A percentile compares a stretch with the other conserved stretches of the same genome.
These are phyloP conservation scores for Gyromitra esculenta DNA, from an alignment of 2,329 filamentous ascomycete genomes.

Conservation along the genomic window DNA sequence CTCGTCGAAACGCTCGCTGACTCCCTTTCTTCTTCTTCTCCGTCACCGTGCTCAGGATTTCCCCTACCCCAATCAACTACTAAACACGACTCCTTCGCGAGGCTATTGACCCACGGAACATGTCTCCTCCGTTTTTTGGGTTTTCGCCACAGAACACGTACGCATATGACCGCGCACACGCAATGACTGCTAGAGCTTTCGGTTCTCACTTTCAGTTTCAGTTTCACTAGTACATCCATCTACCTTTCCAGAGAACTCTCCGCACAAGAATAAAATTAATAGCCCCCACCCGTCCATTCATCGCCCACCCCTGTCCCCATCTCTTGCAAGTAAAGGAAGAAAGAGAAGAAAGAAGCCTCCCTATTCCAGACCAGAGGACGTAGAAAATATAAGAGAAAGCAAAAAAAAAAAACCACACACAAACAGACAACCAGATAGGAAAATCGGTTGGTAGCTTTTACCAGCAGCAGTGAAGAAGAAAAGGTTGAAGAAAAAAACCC, in stretches of 20 bases:
- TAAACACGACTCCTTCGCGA: background rate
- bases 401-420: slow-evolving; percentile 56
- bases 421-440: slow-evolving; percentile 57
- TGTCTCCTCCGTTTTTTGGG: background rate
- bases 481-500: slow-evolving; percentile 53
- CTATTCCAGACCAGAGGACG: slow-evolving; percentile 59
- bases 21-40: background rate
- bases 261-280: slow-evolving; percentile 38
- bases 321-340: background rate
- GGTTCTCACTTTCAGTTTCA: no score
- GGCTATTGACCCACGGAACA: background rate
- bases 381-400: no score
- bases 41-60: background rate
- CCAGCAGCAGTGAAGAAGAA: slow-evolving; percentile 41
- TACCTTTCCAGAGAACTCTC: background rate
- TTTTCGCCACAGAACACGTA: background rate
- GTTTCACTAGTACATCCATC: no score
- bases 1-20: background rate
- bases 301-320: slow-evolving; percentile 4
- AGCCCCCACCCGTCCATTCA: slow-evolving; percentile 2
- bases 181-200: background rate
- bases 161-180: background rate
- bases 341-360: slow-evolving; percentile 41
- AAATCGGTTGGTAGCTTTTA: slow-evolving; percentile 35
- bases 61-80: background rate